These are phyloP conservation scores for Olyra latifolia DNA, from an alignment of 176 grass and related monocot species.

Conservation along the genomic window DNA sequence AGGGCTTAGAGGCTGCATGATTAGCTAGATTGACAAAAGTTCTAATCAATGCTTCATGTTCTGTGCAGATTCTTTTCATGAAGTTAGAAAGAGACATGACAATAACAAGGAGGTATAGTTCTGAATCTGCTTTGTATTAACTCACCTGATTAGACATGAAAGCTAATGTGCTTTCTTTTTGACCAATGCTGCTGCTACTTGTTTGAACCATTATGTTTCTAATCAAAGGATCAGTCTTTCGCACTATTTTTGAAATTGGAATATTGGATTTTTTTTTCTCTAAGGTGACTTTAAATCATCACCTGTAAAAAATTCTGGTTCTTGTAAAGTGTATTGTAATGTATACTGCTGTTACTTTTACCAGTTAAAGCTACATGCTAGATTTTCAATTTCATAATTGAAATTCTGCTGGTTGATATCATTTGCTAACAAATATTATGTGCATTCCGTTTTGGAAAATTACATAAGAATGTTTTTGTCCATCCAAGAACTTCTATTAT, in stretches of 20 bases:
- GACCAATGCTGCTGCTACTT: background rate
- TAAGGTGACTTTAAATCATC: background rate
- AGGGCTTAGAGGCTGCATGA: background rate
- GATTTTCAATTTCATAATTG: background rate
- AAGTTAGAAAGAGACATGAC: background rate
- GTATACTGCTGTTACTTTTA: background rate
- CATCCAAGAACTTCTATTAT: background rate
- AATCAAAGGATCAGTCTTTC: background rate
- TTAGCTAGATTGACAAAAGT: background rate
- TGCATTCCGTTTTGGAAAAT: background rate
- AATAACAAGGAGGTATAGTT: conserved; percentile 33
- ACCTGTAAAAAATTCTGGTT: background rate
- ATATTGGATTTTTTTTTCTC: background rate
- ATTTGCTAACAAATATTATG: background rate
- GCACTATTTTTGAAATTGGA: background rate
- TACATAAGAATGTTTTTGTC: background rate
- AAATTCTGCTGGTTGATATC: background rate
- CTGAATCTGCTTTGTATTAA: background rate
- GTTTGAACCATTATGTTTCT: background rate
- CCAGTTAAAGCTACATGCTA: background rate
- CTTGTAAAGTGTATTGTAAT: background rate
- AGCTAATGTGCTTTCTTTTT: background rate
- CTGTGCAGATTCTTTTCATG: conserved; percentile 19
- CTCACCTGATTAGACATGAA: background rate
- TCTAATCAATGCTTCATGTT: background rate